Conservation (phyloP, 345 rosid species). For the Streptanthus diversifolius region DNA sequence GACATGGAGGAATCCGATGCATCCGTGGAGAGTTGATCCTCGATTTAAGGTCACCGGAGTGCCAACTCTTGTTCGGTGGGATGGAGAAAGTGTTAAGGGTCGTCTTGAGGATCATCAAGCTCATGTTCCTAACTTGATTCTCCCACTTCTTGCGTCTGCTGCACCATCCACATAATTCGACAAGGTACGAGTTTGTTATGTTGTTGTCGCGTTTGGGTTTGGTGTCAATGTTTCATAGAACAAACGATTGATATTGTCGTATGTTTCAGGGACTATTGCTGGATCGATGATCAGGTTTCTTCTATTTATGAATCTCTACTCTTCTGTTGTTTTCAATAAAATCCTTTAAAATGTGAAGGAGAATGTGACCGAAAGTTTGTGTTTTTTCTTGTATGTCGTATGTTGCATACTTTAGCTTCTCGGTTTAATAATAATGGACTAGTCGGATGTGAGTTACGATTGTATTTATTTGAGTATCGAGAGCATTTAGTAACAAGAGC, state of each 20-base stretch:
- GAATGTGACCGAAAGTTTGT: not conserved
- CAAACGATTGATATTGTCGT: not conserved
- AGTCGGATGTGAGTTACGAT: not conserved
- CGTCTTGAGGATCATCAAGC: slow-evolving; percentile 87
- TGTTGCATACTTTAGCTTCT: not conserved
- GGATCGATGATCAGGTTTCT: not conserved
- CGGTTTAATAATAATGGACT: not conserved
- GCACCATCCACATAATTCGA: not conserved
- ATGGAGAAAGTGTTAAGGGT: slow-evolving; percentile 47
- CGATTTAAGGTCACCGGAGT: slow-evolving; percentile 77
- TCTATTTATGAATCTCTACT: not conserved
- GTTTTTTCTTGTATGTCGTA: not conserved
- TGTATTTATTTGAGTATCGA: not conserved
- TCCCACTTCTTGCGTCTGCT: slow-evolving; percentile 36
- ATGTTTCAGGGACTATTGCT: slow-evolving; percentile 8
- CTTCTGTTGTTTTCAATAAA: slow-evolving; percentile 11
- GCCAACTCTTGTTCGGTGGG: slow-evolving; percentile 73
- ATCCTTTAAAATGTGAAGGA: not conserved
- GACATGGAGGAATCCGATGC: slow-evolving; percentile 75
- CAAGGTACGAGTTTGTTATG: not conserved
- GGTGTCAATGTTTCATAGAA: not conserved
- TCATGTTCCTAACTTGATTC: slow-evolving; percentile 59
- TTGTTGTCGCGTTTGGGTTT: not conserved
- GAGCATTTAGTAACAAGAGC: not conserved
- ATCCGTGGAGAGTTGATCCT: slow-evolving; percentile 69